Conservation (phyloP, 306 rosid genomes). For the Pyrus bretschneideri region DNA sequence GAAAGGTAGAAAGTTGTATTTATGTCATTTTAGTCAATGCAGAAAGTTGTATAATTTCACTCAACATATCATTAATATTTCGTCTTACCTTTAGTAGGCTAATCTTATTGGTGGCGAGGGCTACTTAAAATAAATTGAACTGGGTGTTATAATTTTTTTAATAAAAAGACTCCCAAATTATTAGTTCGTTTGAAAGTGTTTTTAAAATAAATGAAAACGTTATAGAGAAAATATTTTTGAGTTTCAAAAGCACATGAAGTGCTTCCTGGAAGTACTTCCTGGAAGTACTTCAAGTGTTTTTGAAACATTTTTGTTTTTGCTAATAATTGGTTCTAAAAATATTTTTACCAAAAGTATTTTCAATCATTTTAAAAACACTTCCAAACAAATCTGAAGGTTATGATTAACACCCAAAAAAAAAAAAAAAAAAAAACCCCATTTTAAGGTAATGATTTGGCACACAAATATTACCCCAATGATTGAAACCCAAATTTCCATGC, state of each 20-base stretch:
- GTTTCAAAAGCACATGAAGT: too few relatives aligned
- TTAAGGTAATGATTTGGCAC: neutral
- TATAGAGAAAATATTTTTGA: too few relatives aligned
- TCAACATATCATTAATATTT: neutral
- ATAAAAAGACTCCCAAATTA: too few relatives aligned
- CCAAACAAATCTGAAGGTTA: fast-evolving
- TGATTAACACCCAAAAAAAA: neutral
- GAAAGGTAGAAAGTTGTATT: too few relatives aligned
- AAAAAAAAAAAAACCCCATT: neutral
- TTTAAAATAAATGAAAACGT: too few relatives aligned
- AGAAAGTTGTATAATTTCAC: neutral
- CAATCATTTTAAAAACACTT: too few relatives aligned
- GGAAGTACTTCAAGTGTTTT: too few relatives aligned
- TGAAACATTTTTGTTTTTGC: too few relatives aligned
- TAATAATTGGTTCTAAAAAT: too few relatives aligned
- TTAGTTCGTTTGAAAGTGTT: too few relatives aligned
- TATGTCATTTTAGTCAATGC: neutral
- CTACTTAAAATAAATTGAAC: neutral
- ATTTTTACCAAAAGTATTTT: too few relatives aligned
- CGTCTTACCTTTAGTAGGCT: neutral
- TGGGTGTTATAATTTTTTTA: neutral
- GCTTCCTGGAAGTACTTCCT: too few relatives aligned
- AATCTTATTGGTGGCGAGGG: neutral
- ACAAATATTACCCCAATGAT: neutral
- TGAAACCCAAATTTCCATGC: neutral